A percentile compares a stretch with the other conserved stretches of the same genome.
These are phyloP conservation scores for Speleostelium caveatum DNA, from an alignment of 78 protist species.

Conservation along the genomic window DNA sequence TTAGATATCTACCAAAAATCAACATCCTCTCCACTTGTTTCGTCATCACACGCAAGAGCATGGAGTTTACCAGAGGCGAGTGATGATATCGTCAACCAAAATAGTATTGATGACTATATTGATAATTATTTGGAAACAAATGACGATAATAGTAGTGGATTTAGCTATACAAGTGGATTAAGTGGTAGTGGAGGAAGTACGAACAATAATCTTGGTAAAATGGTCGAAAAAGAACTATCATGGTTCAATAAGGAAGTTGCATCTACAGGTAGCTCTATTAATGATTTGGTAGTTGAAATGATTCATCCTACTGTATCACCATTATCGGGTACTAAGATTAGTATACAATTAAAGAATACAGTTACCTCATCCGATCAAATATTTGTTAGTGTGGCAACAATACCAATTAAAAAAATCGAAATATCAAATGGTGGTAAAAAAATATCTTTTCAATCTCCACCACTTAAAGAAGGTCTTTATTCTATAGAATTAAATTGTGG, in stretches of 20 bases:
- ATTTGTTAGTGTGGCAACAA: background rate
- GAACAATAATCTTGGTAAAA: background rate
- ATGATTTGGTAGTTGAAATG: conserved; percentile 46
- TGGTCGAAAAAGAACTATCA: background rate
- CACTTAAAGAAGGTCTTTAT: conserved; percentile 24
- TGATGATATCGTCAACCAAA: background rate
- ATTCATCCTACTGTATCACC: conserved; percentile 40
- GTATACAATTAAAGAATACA: conserved; percentile 36
- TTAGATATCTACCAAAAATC: conserved; percentile 34
- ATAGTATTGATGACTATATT: background rate
- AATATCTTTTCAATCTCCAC: conserved; percentile 42
- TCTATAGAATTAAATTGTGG: conserved; percentile 7
- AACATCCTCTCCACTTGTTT: conserved; percentile 4
- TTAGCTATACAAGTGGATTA: too few relatives aligned
- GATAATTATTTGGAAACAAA: background rate
- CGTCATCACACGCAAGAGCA: background rate
- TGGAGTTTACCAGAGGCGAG: background rate
- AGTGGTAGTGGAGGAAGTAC: background rate
- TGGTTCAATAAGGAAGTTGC: background rate
- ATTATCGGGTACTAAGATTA: conserved; percentile 11
- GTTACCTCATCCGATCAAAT: background rate
- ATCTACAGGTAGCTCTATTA: conserved; percentile 35
- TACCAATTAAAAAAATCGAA: conserved; percentile 7
- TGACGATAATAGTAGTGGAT: background rate
- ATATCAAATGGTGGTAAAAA: conserved; percentile 4